These are phyloP conservation scores for Cyclocybe aegerita DNA, from an alignment of 768 basidiomycete genomes.

Conservation along the genomic window DNA sequence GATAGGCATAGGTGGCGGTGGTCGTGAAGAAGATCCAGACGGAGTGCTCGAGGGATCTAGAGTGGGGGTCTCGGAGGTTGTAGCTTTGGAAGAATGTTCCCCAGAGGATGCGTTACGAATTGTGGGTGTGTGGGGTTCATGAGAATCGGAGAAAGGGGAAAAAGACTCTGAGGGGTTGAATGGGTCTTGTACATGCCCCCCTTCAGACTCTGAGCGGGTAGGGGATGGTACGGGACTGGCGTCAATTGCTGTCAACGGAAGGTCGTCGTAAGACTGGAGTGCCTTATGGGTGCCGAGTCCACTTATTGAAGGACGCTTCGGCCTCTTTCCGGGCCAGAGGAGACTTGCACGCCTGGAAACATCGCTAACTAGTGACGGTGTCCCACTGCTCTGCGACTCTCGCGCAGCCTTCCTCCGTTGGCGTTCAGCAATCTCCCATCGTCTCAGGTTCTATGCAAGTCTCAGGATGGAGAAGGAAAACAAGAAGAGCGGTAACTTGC, in stretches of 20 bases:
- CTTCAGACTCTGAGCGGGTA: slow-evolving; percentile 28
- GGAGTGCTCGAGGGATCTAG: slow-evolving; percentile 14
- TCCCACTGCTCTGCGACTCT: slow-evolving; percentile 40
- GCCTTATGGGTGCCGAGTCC: slow-evolving; percentile 43
- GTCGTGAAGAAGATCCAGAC: slow-evolving; percentile 22
- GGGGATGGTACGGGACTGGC: slow-evolving; percentile 39
- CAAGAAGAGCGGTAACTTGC: slow-evolving; percentile 32
- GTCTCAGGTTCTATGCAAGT: slow-evolving; percentile 59
- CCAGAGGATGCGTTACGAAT: slow-evolving; percentile 1
- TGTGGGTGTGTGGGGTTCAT: slow-evolving; percentile 8
- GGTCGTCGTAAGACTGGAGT: slow-evolving; percentile 49
- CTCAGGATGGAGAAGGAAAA: slow-evolving; percentile 3
- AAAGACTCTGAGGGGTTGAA: slow-evolving; percentile 46
- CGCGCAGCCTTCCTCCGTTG: slow-evolving; percentile 73
- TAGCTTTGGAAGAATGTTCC: slow-evolving; percentile 7
- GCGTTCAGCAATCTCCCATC: slow-evolving; percentile 78
- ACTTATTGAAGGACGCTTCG: slow-evolving; percentile 28
- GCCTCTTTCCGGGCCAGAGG: slow-evolving; percentile 49
- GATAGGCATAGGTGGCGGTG: slow-evolving; percentile 57
- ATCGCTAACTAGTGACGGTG: slow-evolving; percentile 52
- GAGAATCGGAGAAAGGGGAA: slow-evolving; percentile 51
- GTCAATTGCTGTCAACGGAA: slow-evolving; percentile 56
- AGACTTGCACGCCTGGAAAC: slow-evolving; percentile 60
- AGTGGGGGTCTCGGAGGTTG: not conserved
- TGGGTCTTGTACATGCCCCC: slow-evolving; percentile 35